These are phyloP conservation scores for Trichoderma afroharzianum DNA, from an alignment of 2,329 filamentous ascomycete species.

Conservation along the genomic window DNA sequence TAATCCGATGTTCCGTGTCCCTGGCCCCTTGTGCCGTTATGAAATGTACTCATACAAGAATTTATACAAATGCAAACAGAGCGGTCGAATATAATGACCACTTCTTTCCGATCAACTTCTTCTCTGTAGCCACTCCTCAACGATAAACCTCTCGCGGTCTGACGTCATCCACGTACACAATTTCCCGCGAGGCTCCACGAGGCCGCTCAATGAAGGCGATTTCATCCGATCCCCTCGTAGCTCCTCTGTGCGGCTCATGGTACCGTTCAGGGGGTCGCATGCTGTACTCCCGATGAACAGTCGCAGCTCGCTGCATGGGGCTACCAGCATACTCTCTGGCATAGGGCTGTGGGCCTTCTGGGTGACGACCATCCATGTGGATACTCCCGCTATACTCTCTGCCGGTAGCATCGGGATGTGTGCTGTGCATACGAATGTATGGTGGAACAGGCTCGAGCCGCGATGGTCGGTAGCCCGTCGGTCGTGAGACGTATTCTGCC, in stretches of 20 bases:
- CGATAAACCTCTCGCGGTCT: constrained; percentile 35
- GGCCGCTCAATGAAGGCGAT: constrained; percentile 45
- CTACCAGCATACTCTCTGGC: constrained; percentile 29
- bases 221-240: constrained; percentile 33
- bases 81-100: background rate
- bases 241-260: constrained; percentile 35
- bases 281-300: constrained; percentile 35
- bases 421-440: constrained; percentile 44
- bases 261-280: constrained; percentile 43
- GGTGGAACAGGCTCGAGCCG: constrained; percentile 41
- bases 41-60: constrained; percentile 3
- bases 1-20: background rate
- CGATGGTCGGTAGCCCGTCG: constrained; percentile 56
- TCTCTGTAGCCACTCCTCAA: constrained; percentile 18
- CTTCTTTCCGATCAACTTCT: background rate
- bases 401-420: constrained; percentile 34
- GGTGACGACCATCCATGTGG: constrained; percentile 28
- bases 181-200: constrained; percentile 39
- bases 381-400: constrained; percentile 29
- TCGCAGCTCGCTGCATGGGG: constrained; percentile 24
- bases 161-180: constrained; percentile 44
- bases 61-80: background rate
- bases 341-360: constrained; percentile 32
- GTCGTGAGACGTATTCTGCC: constrained; percentile 52
- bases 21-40: background rate